Evolutionary conservation across 176 grass and related monocot genomes (phyloP).

Genomic region (Triticum dicoccoides): DNA sequence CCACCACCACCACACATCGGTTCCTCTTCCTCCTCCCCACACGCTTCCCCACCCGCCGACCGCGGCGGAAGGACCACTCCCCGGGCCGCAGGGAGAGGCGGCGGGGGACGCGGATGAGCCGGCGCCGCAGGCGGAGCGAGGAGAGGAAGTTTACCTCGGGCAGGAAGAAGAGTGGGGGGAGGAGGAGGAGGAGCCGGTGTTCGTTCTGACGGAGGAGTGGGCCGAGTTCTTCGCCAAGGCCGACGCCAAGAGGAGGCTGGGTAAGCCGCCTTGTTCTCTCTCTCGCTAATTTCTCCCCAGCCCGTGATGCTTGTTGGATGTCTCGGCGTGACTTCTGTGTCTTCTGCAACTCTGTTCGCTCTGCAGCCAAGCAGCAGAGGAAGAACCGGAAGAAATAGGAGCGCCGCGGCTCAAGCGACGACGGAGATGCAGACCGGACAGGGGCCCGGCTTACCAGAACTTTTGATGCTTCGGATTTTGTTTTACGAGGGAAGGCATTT

Average conservation of each 20-base stretch:
- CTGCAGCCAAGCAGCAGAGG: slow-evolving; percentile 45
- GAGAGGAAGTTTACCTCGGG: slow-evolving; percentile 6
- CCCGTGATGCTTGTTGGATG: not conserved
- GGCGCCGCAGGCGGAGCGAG: not conserved
- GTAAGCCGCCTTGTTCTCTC: slow-evolving; percentile 1
- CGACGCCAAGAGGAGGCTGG: slow-evolving; percentile 60
- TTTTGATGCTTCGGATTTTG: too few relatives aligned
- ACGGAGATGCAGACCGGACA: not conserved
- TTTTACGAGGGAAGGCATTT: not conserved
- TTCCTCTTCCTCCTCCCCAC: not conserved
- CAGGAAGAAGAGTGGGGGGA: not conserved
- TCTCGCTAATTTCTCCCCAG: not conserved
- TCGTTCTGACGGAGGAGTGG: slow-evolving; percentile 65
- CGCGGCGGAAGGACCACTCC: not conserved
- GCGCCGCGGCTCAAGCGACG: not conserved
- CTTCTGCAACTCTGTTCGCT: not conserved
- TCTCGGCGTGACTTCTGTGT: not conserved
- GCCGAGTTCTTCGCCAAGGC: slow-evolving; percentile 66
- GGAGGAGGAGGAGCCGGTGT: slow-evolving; percentile 37
- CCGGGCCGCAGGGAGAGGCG: not conserved
- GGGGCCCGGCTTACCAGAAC: not conserved
- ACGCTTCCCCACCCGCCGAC: not conserved
- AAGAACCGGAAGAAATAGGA: slow-evolving; percentile 24
- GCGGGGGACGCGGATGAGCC: not conserved
- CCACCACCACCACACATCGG: not conserved